Evolutionary conservation across 371 early-diverging fungal genomes (phyloP).

Genomic region (Coemansia sp.): DNA sequence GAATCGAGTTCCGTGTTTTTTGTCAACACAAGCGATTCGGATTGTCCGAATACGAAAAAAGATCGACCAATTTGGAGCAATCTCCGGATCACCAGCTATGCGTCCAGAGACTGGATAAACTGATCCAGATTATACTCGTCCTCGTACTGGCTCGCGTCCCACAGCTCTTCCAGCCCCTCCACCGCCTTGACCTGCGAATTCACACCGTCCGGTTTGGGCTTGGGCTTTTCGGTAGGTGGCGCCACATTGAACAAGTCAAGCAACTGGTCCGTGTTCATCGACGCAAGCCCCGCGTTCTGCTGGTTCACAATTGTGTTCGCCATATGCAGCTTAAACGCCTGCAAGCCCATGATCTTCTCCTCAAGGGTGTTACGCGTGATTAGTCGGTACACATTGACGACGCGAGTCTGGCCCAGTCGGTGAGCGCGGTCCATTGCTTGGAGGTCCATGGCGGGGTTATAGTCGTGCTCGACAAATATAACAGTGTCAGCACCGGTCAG

Average conservation of each 20-base stretch:
- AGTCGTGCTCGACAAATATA: conserved; percentile 99
- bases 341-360: conserved; percentile 96
- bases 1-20: not conserved
- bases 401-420: conserved; percentile 95
- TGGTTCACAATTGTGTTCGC: conserved; percentile 97
- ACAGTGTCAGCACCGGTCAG: conserved; percentile 99
- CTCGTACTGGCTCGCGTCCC: conserved; percentile 95
- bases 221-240: conserved; percentile 4
- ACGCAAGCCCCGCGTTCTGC: conserved; percentile 86
- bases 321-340: conserved; percentile 98
- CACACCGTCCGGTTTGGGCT: not conserved
- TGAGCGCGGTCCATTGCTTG: conserved; percentile 99
- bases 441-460: conserved; percentile 98
- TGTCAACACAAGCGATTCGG: not conserved
- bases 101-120: conserved; percentile 72
- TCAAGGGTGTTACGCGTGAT: conserved; percentile 90
- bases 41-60: not conserved
- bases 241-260: conserved; percentile 79
- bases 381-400: conserved; percentile 93
- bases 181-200: conserved; percentile 59
- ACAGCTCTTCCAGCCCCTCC: conserved; percentile 81
- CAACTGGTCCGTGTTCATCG: conserved; percentile 94
- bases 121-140: conserved; percentile 81
- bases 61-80: not conserved
- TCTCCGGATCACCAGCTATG: conserved; percentile 8